A percentile compares a stretch with the other conserved stretches of the same genome.
Evolutionary conservation across 306 rosid genomes (phyloP).

Genomic region (Sesbania bispinosa): DNA sequence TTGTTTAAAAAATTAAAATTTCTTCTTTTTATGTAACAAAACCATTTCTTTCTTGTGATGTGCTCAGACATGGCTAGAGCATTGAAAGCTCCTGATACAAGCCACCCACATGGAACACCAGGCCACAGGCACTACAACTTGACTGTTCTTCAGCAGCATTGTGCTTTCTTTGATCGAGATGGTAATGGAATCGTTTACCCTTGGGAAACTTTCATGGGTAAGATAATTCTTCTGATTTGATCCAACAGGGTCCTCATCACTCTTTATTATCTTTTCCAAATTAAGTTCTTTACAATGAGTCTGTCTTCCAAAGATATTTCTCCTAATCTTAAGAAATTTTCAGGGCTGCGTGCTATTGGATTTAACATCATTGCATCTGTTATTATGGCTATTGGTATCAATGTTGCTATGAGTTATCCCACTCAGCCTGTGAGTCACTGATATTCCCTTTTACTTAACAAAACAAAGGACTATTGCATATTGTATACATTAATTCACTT

Average conservation of each 20-base stretch:
- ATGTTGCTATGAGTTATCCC: constrained; percentile 48
- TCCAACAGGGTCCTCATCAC: too few species aligned
- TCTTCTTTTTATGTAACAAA: background rate
- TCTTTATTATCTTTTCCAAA: background rate
- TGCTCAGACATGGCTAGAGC: constrained; percentile 61
- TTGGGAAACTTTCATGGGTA: constrained; percentile 82
- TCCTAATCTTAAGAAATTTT: background rate
- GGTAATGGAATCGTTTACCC: constrained; percentile 78
- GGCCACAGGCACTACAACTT: constrained; percentile 49
- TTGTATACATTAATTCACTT: too few species aligned
- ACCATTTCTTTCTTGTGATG: background rate
- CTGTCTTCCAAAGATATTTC: constrained; percentile 8
- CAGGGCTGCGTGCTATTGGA: constrained; percentile 81
- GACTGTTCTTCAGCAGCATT: constrained; percentile 83
- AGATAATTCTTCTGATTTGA: too few species aligned
- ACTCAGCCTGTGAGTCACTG: constrained; percentile 65
- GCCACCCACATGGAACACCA: constrained; percentile 69
- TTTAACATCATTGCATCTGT: too few species aligned
- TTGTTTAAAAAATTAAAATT: too few species aligned
- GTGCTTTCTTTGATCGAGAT: constrained; percentile 72
- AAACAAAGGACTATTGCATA: too few species aligned
- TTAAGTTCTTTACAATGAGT: background rate
- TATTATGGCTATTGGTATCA: constrained; percentile 43
- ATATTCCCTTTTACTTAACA: background rate
- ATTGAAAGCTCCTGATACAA: too few species aligned